Evolutionary conservation across 169 alveolate genomes (phyloP).

Genomic region (Miamiensis avidus): DNA sequence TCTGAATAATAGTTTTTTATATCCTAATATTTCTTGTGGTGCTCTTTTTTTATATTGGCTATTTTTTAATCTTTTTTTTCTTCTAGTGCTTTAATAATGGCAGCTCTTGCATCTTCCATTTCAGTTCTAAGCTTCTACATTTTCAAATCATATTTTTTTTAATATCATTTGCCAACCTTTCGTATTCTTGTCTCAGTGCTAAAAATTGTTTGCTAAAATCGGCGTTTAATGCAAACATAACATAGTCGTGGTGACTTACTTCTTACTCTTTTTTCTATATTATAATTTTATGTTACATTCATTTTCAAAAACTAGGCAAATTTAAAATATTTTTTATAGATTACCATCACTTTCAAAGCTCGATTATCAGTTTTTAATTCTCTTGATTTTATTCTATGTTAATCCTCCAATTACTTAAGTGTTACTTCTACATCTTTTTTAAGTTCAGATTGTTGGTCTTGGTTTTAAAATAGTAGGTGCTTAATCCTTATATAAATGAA

Average conservation of each 20-base stretch:
- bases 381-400: constrained; percentile 82
- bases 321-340: background rate
- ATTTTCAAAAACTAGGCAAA: background rate
- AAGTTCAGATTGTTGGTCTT: constrained; percentile 76
- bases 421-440: constrained; percentile 83
- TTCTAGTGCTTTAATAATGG: constrained; percentile 42
- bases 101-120: constrained; percentile 73
- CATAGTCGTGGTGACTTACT: constrained; percentile 71
- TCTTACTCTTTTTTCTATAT: constrained; percentile 78
- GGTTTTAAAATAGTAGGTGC: constrained; percentile 80
- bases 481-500: constrained; percentile 62
- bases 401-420: constrained; percentile 82
- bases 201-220: constrained; percentile 76
- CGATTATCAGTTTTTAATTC: constrained; percentile 83
- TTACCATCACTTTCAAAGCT: constrained; percentile 66
- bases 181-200: constrained; percentile 63
- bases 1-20: constrained; percentile 90
- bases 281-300: background rate
- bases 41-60: constrained; percentile 67
- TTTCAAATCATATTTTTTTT: constrained; percentile 74
- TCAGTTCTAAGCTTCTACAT: constrained; percentile 78
- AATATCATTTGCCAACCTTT: constrained; percentile 82
- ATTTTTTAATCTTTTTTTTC: constrained; percentile 64
- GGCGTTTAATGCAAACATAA: constrained; percentile 73
- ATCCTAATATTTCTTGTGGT: constrained; percentile 75